These are phyloP conservation scores for Zhuliangozyma blackwelliae DNA, from an alignment of 1,139 yeast species.

Conservation along the genomic window DNA sequence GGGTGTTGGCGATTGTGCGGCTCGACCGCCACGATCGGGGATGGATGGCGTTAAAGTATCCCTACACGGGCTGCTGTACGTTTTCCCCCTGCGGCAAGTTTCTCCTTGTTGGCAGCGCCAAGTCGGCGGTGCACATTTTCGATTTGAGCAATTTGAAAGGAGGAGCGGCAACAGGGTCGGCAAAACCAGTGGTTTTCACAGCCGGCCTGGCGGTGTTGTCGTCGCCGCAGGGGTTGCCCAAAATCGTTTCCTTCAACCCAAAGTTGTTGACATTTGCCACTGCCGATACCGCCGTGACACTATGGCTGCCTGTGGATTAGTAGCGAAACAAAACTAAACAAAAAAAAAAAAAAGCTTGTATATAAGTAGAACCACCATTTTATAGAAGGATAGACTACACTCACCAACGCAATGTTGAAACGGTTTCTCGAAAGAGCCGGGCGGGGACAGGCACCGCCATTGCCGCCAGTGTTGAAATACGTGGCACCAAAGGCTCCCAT, in stretches of 20 bases:
- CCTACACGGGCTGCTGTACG: conserved; percentile 57
- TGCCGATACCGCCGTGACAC: conserved; percentile 57
- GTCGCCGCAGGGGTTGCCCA: conserved; percentile 43
- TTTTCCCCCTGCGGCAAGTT: conserved; percentile 81
- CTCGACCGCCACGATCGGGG: conserved; percentile 13
- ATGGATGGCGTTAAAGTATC: conserved; percentile 37
- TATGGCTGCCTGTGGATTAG: conserved; percentile 32
- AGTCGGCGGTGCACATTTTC: conserved; percentile 58
- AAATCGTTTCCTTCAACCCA: conserved; percentile 74
- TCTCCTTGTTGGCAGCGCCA: conserved; percentile 61
- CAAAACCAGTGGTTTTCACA: conserved; percentile 9
- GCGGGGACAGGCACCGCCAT: too few relatives aligned
- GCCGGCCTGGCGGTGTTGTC: conserved; percentile 15
- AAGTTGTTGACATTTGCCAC: conserved; percentile 71
- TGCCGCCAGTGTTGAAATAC: too few relatives aligned
- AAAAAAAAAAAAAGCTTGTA: background rate
- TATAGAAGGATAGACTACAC: background rate
- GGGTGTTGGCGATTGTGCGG: conserved; percentile 46
- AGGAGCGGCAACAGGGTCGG: conserved; percentile 8
- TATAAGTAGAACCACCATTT: background rate
- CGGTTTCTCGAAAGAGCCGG: background rate
- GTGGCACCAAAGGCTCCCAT: too few relatives aligned
- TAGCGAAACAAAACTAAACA: background rate
- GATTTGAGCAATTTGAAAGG: conserved; percentile 43
- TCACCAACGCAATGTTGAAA: background rate